Evolutionary conservation across 257 asterid species (phyloP).

Genomic region (Perilla frutescens): DNA sequence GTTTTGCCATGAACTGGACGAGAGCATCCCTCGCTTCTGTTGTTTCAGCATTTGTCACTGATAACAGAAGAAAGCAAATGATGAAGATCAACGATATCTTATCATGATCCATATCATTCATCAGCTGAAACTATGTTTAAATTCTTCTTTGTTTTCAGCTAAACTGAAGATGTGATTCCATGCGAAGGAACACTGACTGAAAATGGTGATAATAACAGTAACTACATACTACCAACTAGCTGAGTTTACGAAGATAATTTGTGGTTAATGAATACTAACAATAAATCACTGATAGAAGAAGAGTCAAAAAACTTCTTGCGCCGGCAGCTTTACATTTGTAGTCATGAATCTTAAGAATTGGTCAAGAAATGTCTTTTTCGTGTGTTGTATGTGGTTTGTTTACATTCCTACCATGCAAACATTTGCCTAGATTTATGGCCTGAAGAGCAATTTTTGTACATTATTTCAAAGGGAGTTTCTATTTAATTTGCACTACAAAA

Average conservation of each 20-base stretch:
- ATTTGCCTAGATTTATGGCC: background rate
- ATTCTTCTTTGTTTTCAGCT: background rate
- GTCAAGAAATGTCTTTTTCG: slow-evolving; percentile 13
- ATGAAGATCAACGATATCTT: slow-evolving; percentile 12
- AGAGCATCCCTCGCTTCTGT: slow-evolving; percentile 53
- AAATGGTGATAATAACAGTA: background rate
- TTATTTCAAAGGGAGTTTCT: too few relatives aligned
- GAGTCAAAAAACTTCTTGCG: background rate
- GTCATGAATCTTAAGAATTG: slow-evolving; percentile 7
- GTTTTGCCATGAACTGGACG: slow-evolving; percentile 56
- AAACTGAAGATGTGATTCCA: background rate
- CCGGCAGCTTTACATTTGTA: slow-evolving; percentile 17
- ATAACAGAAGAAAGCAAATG: slow-evolving; percentile 29
- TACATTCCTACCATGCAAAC: background rate
- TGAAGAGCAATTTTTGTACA: too few relatives aligned
- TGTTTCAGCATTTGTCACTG: slow-evolving; percentile 53
- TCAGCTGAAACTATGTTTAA: background rate
- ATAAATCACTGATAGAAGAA: background rate
- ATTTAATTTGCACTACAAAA: too few relatives aligned
- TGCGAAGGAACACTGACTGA: background rate
- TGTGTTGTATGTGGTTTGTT: slow-evolving; percentile 16
- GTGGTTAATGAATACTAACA: background rate
- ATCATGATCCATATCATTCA: background rate
- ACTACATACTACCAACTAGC: slow-evolving; percentile 1
- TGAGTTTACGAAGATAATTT: slow-evolving; percentile 10